Conservation (phyloP, 495 filamentous ascomycete species). For the Jackrogersella multiformis region DNA sequence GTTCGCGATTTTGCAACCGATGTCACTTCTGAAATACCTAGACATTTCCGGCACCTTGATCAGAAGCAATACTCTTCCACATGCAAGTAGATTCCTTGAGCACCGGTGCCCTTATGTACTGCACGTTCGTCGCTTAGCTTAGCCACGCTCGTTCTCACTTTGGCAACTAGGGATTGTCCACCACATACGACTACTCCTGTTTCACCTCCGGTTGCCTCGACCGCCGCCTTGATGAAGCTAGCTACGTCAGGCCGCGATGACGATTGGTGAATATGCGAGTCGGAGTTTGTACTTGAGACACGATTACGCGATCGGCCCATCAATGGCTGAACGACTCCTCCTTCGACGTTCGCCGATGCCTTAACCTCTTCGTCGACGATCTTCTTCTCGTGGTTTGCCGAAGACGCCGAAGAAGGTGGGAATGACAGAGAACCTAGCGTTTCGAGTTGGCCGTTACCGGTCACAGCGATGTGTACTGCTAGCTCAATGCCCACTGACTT, state of each 20-base stretch:
- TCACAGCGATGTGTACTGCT: slow-evolving; percentile 63
- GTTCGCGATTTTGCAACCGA: not conserved
- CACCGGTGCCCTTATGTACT: slow-evolving; percentile 89
- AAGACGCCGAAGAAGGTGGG: slow-evolving; percentile 18
- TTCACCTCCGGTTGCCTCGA: slow-evolving; percentile 83
- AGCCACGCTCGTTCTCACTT: slow-evolving; percentile 72
- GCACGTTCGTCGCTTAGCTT: slow-evolving; percentile 83
- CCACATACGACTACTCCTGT: slow-evolving; percentile 86
- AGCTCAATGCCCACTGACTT: slow-evolving; percentile 57
- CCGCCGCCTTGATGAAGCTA: slow-evolving; percentile 55
- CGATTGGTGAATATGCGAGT: slow-evolving; percentile 54
- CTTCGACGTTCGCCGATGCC: slow-evolving; percentile 22
- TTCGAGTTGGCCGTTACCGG: slow-evolving; percentile 51
- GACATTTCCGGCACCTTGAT: not conserved
- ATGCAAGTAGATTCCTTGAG: slow-evolving; percentile 71
- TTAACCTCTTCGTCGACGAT: slow-evolving; percentile 40
- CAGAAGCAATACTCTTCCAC: slow-evolving; percentile 62
- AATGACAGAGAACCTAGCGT: not conserved
- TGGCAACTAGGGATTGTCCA: slow-evolving; percentile 69
- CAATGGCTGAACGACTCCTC: slow-evolving; percentile 25
- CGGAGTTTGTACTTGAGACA: slow-evolving; percentile 45
- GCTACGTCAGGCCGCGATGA: slow-evolving; percentile 54
- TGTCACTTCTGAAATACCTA: not conserved
- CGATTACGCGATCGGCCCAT: slow-evolving; percentile 38
- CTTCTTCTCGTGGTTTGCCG: slow-evolving; percentile 41